Base-by-base conservation (phyloP, 495 filamentous ascomycete species). In the Talaromyces borbonicus region DNA sequence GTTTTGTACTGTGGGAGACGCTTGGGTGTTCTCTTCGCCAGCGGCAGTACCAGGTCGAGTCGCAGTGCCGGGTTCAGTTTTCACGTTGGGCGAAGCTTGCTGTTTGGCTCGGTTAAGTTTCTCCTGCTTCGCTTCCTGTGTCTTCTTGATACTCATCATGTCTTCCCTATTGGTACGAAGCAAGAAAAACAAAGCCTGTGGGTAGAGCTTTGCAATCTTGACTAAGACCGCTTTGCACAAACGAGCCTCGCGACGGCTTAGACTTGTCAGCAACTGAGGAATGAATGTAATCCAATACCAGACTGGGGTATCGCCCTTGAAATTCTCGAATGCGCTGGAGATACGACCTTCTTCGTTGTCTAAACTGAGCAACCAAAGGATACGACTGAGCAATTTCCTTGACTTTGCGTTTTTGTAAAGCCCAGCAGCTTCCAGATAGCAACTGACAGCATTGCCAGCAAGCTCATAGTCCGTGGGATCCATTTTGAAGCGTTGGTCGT, bases 221-320 rank as follows among this genome's bases (percentile, higher is more conserved):
- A 84, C 73, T 16, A 99, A 70, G 26, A 99, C 82, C 36, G 67
- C 73, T 47, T 90, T 80, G 49, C 88, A 82, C 38, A 93, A 79
- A n/a, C 78, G 76, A 12, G 87, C 89, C 64, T 99, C 93, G 47
- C 86, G 87, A 51, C 95, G 83, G 8, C 82, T 85, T 48, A 97
- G 70, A 43, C 88, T 90, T 31, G 84, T 86, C 22, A 99, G 73
- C 32, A 99, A 77, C 58, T 99, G 93, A 18, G 93, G 93, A 52
- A 99, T 96, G 60, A 89, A 99, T 0, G 92, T 96, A 47, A 96
- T 96, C 93, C 93, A 99, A 63, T 96, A 97, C 93, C 93, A 99
- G 14, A 92, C 84, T 1, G 87, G 89, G 5, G 84, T 88, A 30
- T 99, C 93, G 33, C 89, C 93, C 68, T 95, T 95, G 68, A 86